phyloP scores from a whole-genome alignment of 108 stramenopile species.

The Fragilariopsis cylindrus region DNA sequence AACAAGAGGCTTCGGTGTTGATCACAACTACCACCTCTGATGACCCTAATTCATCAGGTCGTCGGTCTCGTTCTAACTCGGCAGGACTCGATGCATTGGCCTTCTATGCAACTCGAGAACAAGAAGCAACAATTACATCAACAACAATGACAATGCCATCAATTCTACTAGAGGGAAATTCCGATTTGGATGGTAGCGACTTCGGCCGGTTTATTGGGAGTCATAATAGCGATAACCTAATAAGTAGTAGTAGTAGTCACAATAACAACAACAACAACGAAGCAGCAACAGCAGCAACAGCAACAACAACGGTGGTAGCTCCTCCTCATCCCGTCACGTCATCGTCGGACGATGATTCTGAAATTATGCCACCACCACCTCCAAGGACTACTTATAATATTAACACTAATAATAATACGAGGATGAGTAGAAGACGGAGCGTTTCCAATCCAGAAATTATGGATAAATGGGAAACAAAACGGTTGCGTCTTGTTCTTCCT shows the following conservation, averaged over 20 bases:
- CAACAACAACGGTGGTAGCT: not conserved
- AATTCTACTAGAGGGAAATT: not conserved
- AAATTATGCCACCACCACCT: conserved; percentile 70
- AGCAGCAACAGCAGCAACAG: not conserved
- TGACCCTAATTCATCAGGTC: not conserved
- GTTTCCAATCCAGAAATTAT: conserved; percentile 90
- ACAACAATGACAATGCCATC: not conserved
- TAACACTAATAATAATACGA: too few relatives aligned
- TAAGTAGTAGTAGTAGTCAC: not conserved
- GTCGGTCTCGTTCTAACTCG: conserved; percentile 23
- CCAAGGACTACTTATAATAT: conserved; percentile 28
- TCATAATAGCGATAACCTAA: not conserved
- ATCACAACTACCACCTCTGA: not conserved
- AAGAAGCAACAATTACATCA: conserved; percentile 16
- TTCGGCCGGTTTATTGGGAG: not conserved
- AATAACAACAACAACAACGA: not conserved
- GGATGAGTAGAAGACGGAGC: conserved; percentile 49
- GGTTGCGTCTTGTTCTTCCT: conserved; percentile 74
- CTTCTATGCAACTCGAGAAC: conserved; percentile 44
- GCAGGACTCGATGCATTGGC: conserved; percentile 59
- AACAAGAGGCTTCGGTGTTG: not conserved
- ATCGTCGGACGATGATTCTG: conserved; percentile 56
- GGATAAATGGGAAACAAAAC: conserved; percentile 77
- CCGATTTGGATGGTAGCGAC: not conserved
- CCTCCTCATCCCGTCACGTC: conserved; percentile 20